A percentile compares a stretch with the other conserved stretches of the same genome.
These are phyloP conservation scores for Aspergillus fumigatus DNA, from an alignment of 2,329 filamentous ascomycete genomes.

Conservation along the genomic window DNA sequence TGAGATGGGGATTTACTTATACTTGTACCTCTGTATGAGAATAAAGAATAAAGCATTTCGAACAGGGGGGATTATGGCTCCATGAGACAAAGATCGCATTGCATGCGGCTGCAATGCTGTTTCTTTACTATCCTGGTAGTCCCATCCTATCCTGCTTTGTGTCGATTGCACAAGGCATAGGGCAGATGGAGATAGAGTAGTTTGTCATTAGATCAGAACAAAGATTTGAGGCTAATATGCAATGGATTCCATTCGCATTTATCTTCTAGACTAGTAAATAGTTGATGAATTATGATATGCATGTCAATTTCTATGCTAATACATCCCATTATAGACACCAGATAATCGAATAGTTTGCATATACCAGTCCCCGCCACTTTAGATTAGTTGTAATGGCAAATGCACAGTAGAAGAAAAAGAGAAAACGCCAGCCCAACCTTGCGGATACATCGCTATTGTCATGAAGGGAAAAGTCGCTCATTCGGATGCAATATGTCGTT, in stretches of 20 bases:
- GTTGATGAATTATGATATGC: too few relatives aligned
- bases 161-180: too few relatives aligned
- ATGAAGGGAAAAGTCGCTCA: conserved; percentile 15
- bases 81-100: too few relatives aligned
- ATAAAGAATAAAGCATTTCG: too few relatives aligned
- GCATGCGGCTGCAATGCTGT: too few relatives aligned
- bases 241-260: background rate
- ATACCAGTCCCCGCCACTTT: background rate
- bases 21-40: too few relatives aligned
- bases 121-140: too few relatives aligned
- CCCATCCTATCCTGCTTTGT: too few relatives aligned
- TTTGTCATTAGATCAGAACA: background rate
- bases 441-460: conserved; percentile 28
- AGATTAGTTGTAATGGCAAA: background rate
- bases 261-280: background rate
- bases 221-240: background rate
- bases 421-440: conserved; percentile 11
- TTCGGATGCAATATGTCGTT: conserved; percentile 1
- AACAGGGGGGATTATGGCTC: too few relatives aligned
- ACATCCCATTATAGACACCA: background rate
- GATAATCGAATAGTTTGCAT: background rate
- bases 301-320: background rate
- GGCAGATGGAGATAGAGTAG: too few relatives aligned
- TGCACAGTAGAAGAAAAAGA: background rate
- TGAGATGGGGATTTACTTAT: too few relatives aligned